A percentile compares a stretch with the other conserved stretches of the same genome.
Conservation (phyloP, 2,329 filamentous ascomycete genomes). For the Cercospora beticola region DNA sequence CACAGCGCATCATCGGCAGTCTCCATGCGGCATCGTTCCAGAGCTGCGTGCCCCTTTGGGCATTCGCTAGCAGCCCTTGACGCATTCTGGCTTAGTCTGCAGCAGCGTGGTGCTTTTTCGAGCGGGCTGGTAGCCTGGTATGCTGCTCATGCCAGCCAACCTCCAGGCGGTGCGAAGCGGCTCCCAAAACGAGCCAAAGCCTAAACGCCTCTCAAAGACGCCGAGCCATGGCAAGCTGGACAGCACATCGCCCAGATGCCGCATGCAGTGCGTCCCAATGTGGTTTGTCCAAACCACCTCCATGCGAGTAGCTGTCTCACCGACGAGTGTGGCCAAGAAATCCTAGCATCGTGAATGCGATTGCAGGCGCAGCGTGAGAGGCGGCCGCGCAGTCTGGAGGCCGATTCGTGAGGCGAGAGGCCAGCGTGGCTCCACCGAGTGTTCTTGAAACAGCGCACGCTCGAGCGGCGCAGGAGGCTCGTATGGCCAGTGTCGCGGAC, state of each 20-base stretch:
- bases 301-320: not conserved
- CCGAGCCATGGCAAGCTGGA: not conserved
- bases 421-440: not conserved
- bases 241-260: not conserved
- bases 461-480: not conserved
- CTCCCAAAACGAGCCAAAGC: conserved; percentile 9
- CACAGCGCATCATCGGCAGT: conserved; percentile 10
- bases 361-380: not conserved
- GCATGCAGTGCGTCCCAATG: not conserved
- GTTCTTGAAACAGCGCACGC: not conserved
- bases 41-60: not conserved
- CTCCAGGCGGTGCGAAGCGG: conserved; percentile 2
- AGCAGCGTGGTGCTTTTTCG: not conserved
- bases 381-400: not conserved
- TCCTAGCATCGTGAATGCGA: not conserved
- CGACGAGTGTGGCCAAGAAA: not conserved
- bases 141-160: conserved; percentile 3
- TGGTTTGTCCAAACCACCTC: not conserved
- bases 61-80: not conserved
- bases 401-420: not conserved
- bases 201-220: conserved; percentile 1
- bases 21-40: not conserved
- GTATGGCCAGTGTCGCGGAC: not conserved
- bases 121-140: not conserved
- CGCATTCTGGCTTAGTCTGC: not conserved